Evolutionary conservation across 169 alveolate genomes (phyloP).

Genomic region (Plasmodium cynomolgi): DNA sequence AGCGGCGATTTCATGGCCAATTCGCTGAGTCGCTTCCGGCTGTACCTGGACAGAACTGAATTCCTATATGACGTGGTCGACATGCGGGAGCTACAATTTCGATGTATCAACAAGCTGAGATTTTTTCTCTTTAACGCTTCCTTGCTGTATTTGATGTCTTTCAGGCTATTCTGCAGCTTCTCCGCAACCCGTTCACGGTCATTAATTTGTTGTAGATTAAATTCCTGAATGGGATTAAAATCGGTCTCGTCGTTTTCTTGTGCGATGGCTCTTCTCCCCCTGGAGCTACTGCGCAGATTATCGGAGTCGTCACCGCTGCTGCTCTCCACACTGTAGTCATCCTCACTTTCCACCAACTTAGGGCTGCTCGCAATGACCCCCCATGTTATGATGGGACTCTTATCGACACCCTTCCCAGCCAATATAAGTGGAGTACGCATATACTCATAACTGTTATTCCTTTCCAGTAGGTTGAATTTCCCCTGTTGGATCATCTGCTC

Average conservation of each 20-base stretch:
- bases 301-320: neutral
- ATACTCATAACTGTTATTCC: conserved; percentile 73
- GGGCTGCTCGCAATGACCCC: conserved; percentile 66
- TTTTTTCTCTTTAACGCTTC: conserved; percentile 58
- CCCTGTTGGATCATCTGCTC: conserved; percentile 75
- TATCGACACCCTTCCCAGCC: conserved; percentile 78
- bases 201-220: conserved; percentile 75
- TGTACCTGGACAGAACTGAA: conserved; percentile 36
- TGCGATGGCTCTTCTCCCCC: neutral
- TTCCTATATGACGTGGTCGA: conserved; percentile 45
- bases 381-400: conserved; percentile 78
- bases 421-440: conserved; percentile 79
- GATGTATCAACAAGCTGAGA: conserved; percentile 14
- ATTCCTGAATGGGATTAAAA: conserved; percentile 41
- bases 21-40: conserved; percentile 52
- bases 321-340: neutral
- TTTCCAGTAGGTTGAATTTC: conserved; percentile 71
- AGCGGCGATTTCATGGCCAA: conserved; percentile 38
- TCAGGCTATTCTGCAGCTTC: conserved; percentile 46
- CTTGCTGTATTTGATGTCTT: conserved; percentile 52
- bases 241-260: neutral
- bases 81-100: conserved; percentile 52
- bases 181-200: conserved; percentile 80
- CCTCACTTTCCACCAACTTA: neutral
- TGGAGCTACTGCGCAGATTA: neutral